A percentile compares a stretch with the other conserved stretches of the same genome.
phyloP scores from a whole-genome alignment of 2,329 filamentous ascomycete species.

The Escovopsis weberi region DNA sequence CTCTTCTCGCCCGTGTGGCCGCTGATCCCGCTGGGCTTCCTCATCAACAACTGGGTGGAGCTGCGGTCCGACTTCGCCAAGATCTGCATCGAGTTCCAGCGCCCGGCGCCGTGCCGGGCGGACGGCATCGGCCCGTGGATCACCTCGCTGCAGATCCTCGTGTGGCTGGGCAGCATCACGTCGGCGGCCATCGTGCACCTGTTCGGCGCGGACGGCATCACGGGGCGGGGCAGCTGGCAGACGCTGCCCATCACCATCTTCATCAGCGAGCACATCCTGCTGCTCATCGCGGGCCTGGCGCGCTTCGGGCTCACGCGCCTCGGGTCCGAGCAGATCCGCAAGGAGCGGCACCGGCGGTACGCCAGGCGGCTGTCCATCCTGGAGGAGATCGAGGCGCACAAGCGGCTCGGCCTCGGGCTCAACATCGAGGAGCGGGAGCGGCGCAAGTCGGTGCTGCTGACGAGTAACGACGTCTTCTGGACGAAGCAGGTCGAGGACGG shows the following conservation, averaged over 20 bases:
- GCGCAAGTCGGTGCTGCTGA: slow-evolving; percentile 21
- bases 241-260: slow-evolving; percentile 56
- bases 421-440: slow-evolving; percentile 22
- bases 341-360: slow-evolving; percentile 25
- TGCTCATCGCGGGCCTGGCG: slow-evolving; percentile 37
- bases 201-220: slow-evolving; percentile 44
- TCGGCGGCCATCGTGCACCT: slow-evolving; percentile 61
- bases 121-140: slow-evolving; percentile 66
- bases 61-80: slow-evolving; percentile 65
- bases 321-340: slow-evolving; percentile 26
- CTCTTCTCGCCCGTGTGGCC: slow-evolving; percentile 67
- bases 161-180: slow-evolving; percentile 59
- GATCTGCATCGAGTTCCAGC: slow-evolving; percentile 58
- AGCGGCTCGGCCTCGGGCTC: slow-evolving; percentile 17
- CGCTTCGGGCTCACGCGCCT: slow-evolving; percentile 21
- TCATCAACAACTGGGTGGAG: slow-evolving; percentile 67
- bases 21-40: slow-evolving; percentile 54
- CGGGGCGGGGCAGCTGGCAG: slow-evolving; percentile 40
- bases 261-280: slow-evolving; percentile 57
- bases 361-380: slow-evolving; percentile 21
- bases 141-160: slow-evolving; percentile 50
- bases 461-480: slow-evolving; percentile 23
- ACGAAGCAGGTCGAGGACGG: slow-evolving; percentile 27
- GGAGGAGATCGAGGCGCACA: slow-evolving; percentile 26
- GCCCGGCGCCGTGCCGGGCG: slow-evolving; percentile 52